Base-by-base conservation (phyloP, 2,329 filamentous ascomycete species). In the Didymella glomerata region DNA sequence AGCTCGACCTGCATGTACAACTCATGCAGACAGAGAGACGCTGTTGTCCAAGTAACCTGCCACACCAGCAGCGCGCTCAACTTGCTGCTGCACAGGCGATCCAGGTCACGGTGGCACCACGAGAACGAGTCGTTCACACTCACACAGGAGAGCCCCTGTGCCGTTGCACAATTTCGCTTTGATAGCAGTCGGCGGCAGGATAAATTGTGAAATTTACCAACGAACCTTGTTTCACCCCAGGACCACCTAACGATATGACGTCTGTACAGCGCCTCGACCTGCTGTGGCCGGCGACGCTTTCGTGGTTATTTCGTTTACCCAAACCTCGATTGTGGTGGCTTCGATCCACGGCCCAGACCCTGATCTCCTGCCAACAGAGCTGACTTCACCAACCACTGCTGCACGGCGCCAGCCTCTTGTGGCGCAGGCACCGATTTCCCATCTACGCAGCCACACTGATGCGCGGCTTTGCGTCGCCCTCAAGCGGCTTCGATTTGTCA, bases 361-460 rank as follows among this genome's bases (percentile, higher is more conserved):
- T 45, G 48, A 44, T 44, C 45, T 27, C 34, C 30, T 47, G 14
- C 18, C 25, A 34, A 22, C 51, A 30, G 40, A 47, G 42, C 42
- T 47, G 42, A 52, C 18, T 28, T 46, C 32, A 53, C 55, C 55
- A 54, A 54, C 46, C 40, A 54, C 50, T 36, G 20, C 30, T 49
- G 30, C 46, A 34, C 38, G 2, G 36, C 52, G 32, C 48, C 55
- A 60, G 61, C 58, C 60, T 60, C 42, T 49, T 65, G 70, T 69
- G 68, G 70, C 69, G 67, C 61, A 68, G 48, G 41, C 51, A 8
- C 11, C 3, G 7, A 28, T 27, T 18, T 22, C 4, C 42, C 11
- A 30, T 18, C 65, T 72, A 72, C 59, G 67, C 70, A 63, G 70
- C 74, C 62, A 65, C 73, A 46, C 66, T 70, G 51, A 71, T 69